These are phyloP conservation scores for Nannochloropsis gaditana DNA, from an alignment of 108 stramenopile genomes.

Conservation along the genomic window DNA sequence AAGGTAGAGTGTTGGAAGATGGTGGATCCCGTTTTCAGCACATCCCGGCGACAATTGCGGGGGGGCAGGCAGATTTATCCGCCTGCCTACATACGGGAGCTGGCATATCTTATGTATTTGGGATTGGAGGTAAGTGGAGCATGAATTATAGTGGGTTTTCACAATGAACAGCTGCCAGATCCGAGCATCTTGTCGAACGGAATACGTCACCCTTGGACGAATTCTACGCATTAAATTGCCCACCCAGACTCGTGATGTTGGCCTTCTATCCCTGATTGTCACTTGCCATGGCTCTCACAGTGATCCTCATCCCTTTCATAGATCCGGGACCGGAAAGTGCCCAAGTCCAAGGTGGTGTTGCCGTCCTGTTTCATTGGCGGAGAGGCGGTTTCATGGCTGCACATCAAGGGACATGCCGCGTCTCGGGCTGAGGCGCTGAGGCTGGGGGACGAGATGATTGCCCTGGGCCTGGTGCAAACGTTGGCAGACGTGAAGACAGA, in stretches of 20 bases:
- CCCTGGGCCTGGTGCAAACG: neutral
- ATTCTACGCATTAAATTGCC: no score
- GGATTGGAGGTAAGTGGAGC: neutral
- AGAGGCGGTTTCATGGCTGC: slow-evolving; percentile 21
- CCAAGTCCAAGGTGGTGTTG: slow-evolving; percentile 21
- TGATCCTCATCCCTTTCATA: neutral
- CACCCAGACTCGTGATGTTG: no score
- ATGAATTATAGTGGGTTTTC: no score
- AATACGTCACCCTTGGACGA: no score
- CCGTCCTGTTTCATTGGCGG: slow-evolving; percentile 27
- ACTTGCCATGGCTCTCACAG: no score
- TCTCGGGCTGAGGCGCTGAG: neutral
- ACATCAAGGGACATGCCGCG: neutral
- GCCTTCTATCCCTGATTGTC: no score
- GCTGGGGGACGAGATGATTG: slow-evolving; percentile 18
- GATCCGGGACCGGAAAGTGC: slow-evolving; percentile 33
- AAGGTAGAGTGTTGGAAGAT: no score
- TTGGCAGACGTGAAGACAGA: neutral
- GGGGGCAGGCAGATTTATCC: neutral
- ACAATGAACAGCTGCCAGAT: no score
- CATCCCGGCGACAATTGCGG: neutral
- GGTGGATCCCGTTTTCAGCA: neutral
- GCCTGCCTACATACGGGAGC: neutral
- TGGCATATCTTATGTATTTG: slow-evolving; percentile 1
- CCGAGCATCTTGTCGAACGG: no score